Evolutionary conservation across 768 basidiomycete species (phyloP).

Genomic region (Phaffia tasmanica): DNA sequence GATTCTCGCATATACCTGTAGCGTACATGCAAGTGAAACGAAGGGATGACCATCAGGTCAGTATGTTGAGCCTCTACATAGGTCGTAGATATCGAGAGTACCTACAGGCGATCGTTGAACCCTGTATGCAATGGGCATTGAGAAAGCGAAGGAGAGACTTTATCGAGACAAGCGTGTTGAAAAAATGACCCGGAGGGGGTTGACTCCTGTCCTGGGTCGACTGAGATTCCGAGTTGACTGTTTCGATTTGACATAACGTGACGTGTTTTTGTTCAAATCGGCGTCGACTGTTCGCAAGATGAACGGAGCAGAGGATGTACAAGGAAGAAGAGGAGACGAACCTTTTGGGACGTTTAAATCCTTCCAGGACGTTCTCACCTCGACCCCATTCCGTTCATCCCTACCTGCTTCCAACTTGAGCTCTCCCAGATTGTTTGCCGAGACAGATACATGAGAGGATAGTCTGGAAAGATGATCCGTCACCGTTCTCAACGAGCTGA

Average conservation of each 20-base stretch:
- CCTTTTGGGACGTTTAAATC: slow-evolving; percentile 54
- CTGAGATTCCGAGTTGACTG: not conserved
- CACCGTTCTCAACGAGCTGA: slow-evolving; percentile 65
- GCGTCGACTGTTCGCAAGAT: slow-evolving; percentile 29
- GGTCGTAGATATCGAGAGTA: slow-evolving; percentile 19
- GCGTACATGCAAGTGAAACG: not conserved
- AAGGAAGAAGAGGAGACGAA: slow-evolving; percentile 4
- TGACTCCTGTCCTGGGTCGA: not conserved
- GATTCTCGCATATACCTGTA: slow-evolving; percentile 65
- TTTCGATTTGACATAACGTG: not conserved
- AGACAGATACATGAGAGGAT: slow-evolving; percentile 57
- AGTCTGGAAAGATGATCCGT: slow-evolving; percentile 62
- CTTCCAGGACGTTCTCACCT: slow-evolving; percentile 67
- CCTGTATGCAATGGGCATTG: slow-evolving; percentile 65
- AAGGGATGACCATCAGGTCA: not conserved
- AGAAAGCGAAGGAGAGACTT: slow-evolving; percentile 71
- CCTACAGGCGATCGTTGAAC: slow-evolving; percentile 74
- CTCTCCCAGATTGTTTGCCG: slow-evolving; percentile 55
- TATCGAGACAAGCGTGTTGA: slow-evolving; percentile 57
- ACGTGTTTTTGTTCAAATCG: not conserved
- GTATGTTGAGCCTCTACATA: too few species aligned
- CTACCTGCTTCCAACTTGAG: slow-evolving; percentile 51
- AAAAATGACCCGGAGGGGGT: slow-evolving; percentile 49
- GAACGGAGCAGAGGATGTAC: too few species aligned
- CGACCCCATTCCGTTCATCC: slow-evolving; percentile 46